Percentiles rank a stretch among this genome's conserved stretches.
These are phyloP conservation scores for Nakaseomyces kungkrabaensis DNA, from an alignment of 1,139 yeast genomes.

Conservation along the genomic window DNA sequence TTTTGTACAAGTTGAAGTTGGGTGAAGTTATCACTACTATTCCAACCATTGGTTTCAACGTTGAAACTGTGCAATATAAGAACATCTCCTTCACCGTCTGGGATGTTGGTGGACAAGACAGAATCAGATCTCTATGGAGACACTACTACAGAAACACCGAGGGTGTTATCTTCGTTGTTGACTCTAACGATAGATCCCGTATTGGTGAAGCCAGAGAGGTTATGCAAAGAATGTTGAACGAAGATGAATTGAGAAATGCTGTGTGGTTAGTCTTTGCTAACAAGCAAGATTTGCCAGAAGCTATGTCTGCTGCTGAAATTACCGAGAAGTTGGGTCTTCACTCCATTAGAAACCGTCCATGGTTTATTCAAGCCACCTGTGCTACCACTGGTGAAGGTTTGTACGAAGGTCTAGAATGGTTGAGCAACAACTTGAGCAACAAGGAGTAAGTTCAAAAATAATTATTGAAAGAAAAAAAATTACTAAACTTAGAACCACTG, in stretches of 20 bases:
- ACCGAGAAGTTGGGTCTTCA: conserved; percentile 78
- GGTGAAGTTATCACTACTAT: conserved; percentile 91
- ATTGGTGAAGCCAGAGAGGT: conserved; percentile 88
- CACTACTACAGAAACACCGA: conserved; percentile 91
- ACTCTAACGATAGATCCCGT: conserved; percentile 90
- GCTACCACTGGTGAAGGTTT: conserved; percentile 90
- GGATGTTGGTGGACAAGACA: conserved; percentile 98
- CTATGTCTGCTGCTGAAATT: conserved; percentile 85
- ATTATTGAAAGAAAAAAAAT: not conserved
- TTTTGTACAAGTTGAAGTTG: conserved; percentile 76
- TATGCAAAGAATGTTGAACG: conserved; percentile 88
- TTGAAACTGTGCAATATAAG: conserved; percentile 89
- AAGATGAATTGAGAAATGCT: conserved; percentile 88
- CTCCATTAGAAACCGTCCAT: conserved; percentile 77
- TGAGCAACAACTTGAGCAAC: conserved; percentile 73
- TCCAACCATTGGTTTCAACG: conserved; percentile 91
- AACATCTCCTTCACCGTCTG: conserved; percentile 90
- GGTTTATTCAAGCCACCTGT: conserved; percentile 85
- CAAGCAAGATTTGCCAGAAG: conserved; percentile 89
- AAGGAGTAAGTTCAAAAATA: not conserved
- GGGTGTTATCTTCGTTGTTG: conserved; percentile 88
- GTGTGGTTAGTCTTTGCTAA: conserved; percentile 81
- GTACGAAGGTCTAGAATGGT: conserved; percentile 88
- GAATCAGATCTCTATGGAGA: conserved; percentile 93
- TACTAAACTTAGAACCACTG: too few species aligned